These are phyloP conservation scores for Phialophora verrucosa DNA, from an alignment of 2,329 filamentous ascomycete genomes.

Conservation along the genomic window DNA sequence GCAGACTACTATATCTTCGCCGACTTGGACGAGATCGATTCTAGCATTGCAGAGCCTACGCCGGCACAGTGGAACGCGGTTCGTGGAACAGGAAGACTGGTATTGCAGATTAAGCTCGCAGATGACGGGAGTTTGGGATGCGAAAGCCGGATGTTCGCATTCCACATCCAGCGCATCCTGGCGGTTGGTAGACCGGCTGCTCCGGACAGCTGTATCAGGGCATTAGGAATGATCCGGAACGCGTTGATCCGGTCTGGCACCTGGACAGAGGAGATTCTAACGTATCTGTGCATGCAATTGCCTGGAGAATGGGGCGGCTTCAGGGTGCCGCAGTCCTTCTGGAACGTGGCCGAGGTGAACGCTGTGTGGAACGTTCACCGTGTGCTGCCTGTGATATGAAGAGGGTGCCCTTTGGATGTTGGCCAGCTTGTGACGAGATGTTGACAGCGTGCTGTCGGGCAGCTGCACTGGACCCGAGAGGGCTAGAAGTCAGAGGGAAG, in stretches of 20 bases:
- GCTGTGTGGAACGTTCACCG: background rate
- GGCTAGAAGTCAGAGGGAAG: background rate
- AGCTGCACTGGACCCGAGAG: background rate
- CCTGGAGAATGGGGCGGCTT: constrained; percentile 33
- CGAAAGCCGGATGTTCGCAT: constrained; percentile 18
- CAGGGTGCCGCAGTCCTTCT: constrained; percentile 26
- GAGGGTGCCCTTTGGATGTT: background rate
- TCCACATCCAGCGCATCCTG: constrained; percentile 26
- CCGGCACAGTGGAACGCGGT: constrained; percentile 26
- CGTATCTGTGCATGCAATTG: constrained; percentile 32
- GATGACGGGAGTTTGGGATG: constrained; percentile 17
- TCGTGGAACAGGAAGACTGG: constrained; percentile 29
- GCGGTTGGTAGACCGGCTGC: constrained; percentile 19
- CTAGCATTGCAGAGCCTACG: constrained; percentile 19
- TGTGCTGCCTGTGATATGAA: background rate
- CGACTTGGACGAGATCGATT: constrained; percentile 28
- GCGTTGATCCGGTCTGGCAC: constrained; percentile 21
- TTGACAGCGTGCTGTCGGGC: background rate
- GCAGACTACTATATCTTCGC: constrained; percentile 37
- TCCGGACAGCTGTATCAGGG: constrained; percentile 21
- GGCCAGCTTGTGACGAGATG: background rate
- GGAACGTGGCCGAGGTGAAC: constrained; percentile 29
- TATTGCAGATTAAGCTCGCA: constrained; percentile 19
- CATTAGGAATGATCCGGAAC: constrained; percentile 28
- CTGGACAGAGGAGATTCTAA: constrained; percentile 29